Evolutionary conservation across 2,329 filamentous ascomycete species (phyloP), one percentile per base, ranked within the genome.

Genomic region (Hyphodiscus sp.): DNA sequence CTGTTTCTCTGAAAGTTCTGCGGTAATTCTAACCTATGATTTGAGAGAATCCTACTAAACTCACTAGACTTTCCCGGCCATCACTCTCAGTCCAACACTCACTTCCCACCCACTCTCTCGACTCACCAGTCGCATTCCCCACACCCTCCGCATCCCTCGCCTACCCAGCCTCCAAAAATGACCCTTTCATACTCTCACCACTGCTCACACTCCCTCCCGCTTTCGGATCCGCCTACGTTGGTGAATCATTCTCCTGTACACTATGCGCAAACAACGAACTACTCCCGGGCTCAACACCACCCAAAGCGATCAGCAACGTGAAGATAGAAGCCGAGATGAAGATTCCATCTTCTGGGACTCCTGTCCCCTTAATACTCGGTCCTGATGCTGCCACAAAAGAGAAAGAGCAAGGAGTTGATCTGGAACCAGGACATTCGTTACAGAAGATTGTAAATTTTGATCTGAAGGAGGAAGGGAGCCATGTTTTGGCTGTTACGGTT

Each of bases 201-300:
- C 76, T 84, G 50, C 80, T 97, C 64, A 94, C 89, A 46, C 83
- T 97, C 1, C 92, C 94, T 10, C 86, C 91, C 16, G 87, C 90
- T 0, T 97, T 99, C 69, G 92, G 91, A 45, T 92, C 89, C 13
- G 91, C 92, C 9, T 96, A 96, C 69, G 92, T 97, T 19, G 94
- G 94, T 63, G 91, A 97, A 74, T 90, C 86, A 0, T 97, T 99
- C 72, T 86, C 86, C 59, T 99, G 94, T 72, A 96, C 92, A 1
- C 78, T 97, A 20, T 96, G 91, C 72, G 91, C 89, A n/a, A 96
- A 96, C 74, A 92, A 96, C 68, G 92, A 97, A 66, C 71, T 84
- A 1, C 63, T 70, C 8, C 70, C 72, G 56, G 73, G 72, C 45
- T 48, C 62, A 42, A 57, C 67, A 0, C 41, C 59, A 5, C 57